Evolutionary conservation across 768 basidiomycete species (phyloP).

Genomic region (Agaricus subrufescens): DNA sequence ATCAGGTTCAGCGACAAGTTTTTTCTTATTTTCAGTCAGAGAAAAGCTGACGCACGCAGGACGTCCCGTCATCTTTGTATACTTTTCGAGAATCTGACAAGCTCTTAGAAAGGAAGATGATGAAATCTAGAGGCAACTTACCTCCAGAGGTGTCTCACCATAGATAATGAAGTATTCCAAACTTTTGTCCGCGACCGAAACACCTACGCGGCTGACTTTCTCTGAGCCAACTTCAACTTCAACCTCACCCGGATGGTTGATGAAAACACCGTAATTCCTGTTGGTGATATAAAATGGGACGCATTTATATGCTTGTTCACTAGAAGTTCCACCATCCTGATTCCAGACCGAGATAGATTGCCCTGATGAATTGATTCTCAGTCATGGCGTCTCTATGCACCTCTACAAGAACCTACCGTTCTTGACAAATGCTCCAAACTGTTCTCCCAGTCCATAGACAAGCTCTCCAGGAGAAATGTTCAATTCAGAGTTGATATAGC

Average conservation of each 20-base stretch:
- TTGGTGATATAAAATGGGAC: slow-evolving; percentile 69
- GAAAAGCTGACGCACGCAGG: slow-evolving; percentile 37
- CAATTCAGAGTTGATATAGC: slow-evolving; percentile 55
- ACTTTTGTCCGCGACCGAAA: slow-evolving; percentile 56
- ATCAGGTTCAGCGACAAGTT: slow-evolving; percentile 19
- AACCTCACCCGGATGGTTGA: slow-evolving; percentile 73
- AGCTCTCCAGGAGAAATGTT: slow-evolving; percentile 66
- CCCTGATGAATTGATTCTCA: slow-evolving; percentile 24
- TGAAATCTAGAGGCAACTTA: slow-evolving; percentile 20
- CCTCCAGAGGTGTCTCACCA: slow-evolving; percentile 61
- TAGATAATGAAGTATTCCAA: slow-evolving; percentile 73
- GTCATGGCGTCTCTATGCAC: slow-evolving; percentile 11
- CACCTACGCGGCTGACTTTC: slow-evolving; percentile 59
- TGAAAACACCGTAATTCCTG: slow-evolving; percentile 69
- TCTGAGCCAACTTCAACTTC: slow-evolving; percentile 71
- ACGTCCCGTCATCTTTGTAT: slow-evolving; percentile 59
- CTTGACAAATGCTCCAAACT: slow-evolving; percentile 72
- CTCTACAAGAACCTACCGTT: slow-evolving; percentile 46
- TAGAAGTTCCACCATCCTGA: slow-evolving; percentile 70
- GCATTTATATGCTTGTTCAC: slow-evolving; percentile 64
- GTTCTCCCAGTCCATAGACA: slow-evolving; percentile 72
- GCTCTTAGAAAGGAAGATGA: not conserved
- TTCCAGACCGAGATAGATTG: slow-evolving; percentile 67
- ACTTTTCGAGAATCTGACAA: slow-evolving; percentile 50
- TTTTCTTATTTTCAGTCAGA: not conserved